A percentile compares a stretch with the other conserved stretches of the same genome.
Evolutionary conservation across 2,329 filamentous ascomycete genomes (phyloP).

Genomic region (Aspergillus puulaauensis): DNA sequence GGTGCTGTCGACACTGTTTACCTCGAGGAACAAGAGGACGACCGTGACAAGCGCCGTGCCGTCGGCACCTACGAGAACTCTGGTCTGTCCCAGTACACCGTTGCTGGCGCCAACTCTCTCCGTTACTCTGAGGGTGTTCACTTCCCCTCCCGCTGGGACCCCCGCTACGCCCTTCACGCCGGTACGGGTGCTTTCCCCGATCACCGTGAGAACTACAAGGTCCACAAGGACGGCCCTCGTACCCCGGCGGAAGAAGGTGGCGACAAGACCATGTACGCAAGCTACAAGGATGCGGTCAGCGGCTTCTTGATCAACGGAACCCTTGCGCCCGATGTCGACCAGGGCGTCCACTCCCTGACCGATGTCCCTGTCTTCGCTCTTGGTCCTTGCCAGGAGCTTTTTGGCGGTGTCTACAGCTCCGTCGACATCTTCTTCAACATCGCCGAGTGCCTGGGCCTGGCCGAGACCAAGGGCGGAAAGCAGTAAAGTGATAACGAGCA

Average conservation of each 20-base stretch:
- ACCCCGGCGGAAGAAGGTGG: constrained; percentile 58
- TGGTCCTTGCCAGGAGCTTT: constrained; percentile 76
- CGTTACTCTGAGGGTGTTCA: constrained; percentile 69
- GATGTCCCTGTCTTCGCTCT: constrained; percentile 76
- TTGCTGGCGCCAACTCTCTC: constrained; percentile 57
- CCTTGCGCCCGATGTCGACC: constrained; percentile 59
- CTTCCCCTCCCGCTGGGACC: constrained; percentile 84
- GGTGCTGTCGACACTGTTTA: constrained; percentile 80
- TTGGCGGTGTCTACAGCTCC: constrained; percentile 52
- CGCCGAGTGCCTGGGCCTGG: constrained; percentile 40
- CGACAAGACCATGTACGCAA: constrained; percentile 58
- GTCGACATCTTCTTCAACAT: constrained; percentile 44
- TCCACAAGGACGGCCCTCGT: constrained; percentile 67
- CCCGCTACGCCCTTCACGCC: constrained; percentile 74
- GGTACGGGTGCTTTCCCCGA: constrained; percentile 73
- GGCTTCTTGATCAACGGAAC: constrained; percentile 78
- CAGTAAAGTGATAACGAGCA: neutral
- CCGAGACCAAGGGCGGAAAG: constrained; percentile 18
- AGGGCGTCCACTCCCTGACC: constrained; percentile 75
- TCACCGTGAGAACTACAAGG: constrained; percentile 71
- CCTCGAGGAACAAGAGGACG: constrained; percentile 61
- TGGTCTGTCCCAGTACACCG: constrained; percentile 73
- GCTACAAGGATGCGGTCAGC: constrained; percentile 63
- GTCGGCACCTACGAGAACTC: constrained; percentile 72
- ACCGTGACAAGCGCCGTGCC: constrained; percentile 73